phyloP scores from a whole-genome alignment of 805 yeast species.

The Candida stauntonica region DNA sequence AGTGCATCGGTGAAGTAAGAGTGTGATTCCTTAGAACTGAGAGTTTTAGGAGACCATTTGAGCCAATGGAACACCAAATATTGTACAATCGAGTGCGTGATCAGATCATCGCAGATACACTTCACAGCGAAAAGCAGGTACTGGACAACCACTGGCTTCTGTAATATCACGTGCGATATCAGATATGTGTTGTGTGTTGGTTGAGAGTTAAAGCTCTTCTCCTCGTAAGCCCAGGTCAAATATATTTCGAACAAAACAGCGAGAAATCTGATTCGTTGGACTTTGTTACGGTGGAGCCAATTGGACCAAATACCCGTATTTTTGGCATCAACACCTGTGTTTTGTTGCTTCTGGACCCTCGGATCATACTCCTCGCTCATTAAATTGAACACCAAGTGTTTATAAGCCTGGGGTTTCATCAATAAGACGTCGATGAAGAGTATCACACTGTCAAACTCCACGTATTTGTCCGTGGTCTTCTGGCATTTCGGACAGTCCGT shows the following conservation, averaged over 20 bases:
- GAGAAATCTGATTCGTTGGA: constrained; percentile 52
- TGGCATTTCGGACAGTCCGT: constrained; percentile 73
- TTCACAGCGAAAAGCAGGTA: constrained; percentile 52
- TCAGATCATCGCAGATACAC: constrained; percentile 43
- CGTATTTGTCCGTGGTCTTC: constrained; percentile 80
- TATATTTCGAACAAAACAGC: constrained; percentile 83
- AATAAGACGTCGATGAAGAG: constrained; percentile 79
- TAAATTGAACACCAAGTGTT: constrained; percentile 80
- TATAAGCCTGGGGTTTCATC: constrained; percentile 80
- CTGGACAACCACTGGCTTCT: constrained; percentile 40
- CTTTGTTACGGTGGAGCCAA: constrained; percentile 6
- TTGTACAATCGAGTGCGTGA: constrained; percentile 37
- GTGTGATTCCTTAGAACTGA: constrained; percentile 6
- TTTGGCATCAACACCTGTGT: too few relatives aligned
- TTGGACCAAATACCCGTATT: background rate
- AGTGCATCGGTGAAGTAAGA: constrained; percentile 38
- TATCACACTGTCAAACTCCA: constrained; percentile 83
- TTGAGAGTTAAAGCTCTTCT: constrained; percentile 39
- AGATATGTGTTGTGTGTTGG: constrained; percentile 17
- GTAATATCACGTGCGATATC: constrained; percentile 31
- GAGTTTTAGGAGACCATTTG: constrained; percentile 28
- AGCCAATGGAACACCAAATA: constrained; percentile 21
- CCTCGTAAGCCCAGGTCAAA: constrained; percentile 88
- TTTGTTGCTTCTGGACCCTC: background rate
- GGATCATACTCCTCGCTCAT: constrained; percentile 25